Evolutionary conservation across 1,139 yeast genomes (phyloP).

Genomic region (Starmera stellimalicola): DNA sequence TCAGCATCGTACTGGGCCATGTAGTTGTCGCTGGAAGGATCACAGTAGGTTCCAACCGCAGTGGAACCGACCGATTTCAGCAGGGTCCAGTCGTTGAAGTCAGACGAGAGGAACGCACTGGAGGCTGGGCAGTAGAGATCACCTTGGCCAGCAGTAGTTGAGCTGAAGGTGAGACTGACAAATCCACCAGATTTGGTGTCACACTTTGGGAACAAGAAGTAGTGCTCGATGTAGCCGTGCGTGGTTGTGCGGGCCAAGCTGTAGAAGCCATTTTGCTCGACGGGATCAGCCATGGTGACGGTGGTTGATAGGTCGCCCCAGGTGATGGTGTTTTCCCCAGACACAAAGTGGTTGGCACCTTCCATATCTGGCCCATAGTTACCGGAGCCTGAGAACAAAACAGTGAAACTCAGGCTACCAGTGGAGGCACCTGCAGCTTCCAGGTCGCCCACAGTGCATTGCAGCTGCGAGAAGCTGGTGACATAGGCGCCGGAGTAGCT

Average conservation of each 20-base stretch:
- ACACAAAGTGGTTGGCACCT: slow-evolving; percentile 19
- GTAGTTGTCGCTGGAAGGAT: slow-evolving; percentile 19
- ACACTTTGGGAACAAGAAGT: slow-evolving; percentile 24
- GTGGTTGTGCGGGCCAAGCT: slow-evolving; percentile 22
- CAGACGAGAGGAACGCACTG: slow-evolving; percentile 18
- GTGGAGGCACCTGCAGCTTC: slow-evolving; percentile 13
- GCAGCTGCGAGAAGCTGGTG: slow-evolving; percentile 18
- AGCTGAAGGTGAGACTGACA: slow-evolving; percentile 18
- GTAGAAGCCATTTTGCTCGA: slow-evolving; percentile 14
- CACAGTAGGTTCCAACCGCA: slow-evolving; percentile 11
- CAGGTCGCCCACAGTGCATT: slow-evolving; percentile 20
- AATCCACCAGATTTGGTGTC: slow-evolving; percentile 19
- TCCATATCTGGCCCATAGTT: slow-evolving; percentile 19
- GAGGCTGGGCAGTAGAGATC: slow-evolving; percentile 20
- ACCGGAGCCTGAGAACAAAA: slow-evolving; percentile 26
- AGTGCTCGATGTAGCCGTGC: slow-evolving; percentile 20
- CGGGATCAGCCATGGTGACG: slow-evolving; percentile 17
- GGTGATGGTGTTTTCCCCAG: slow-evolving; percentile 15
- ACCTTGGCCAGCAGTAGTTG: slow-evolving; percentile 11
- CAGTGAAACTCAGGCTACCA: slow-evolving; percentile 21
- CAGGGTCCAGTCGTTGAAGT: slow-evolving; percentile 23
- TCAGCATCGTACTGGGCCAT: slow-evolving; percentile 5
- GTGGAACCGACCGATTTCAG: slow-evolving; percentile 16
- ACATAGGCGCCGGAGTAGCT: slow-evolving; percentile 24
- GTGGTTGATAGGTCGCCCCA: slow-evolving; percentile 17